Base-by-base conservation (phyloP, 257 asterid species). In the Fraxinus anomala region DNA sequence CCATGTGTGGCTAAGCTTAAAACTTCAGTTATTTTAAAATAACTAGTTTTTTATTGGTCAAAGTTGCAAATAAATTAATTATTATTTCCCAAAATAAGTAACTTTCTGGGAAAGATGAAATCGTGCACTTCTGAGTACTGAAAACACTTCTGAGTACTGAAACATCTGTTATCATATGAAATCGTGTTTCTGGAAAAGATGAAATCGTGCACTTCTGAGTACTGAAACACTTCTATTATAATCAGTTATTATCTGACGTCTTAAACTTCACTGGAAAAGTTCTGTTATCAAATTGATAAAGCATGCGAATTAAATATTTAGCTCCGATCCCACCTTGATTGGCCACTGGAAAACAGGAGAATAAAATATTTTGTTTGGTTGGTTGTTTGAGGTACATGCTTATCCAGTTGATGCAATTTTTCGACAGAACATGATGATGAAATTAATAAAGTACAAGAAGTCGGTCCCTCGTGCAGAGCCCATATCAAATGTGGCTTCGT, bases 391-490 rank as follows among this genome's bases (percentile, higher is more conserved):
- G 40, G 24, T 19, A 31, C 51, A 33, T 71, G 74, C 77, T 83
- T 34, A 56, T 75, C 6, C 72, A 36, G 63, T 21, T 61, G 36
- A 1, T 51, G 17, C 77, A 51, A 8, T 31, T 49, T 73, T 54
- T 81, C 76, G 83, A 68, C 91, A 94, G 97, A 96, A 86, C 44
- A 86, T 94, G 94, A 72, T 94, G 91, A 63, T 92, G 85, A 85
- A 83, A 76, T 80, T 93, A 78, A 61, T 92, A 51, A 82, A 77
- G 82, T 87, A 92, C 82, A 47, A 81, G 79, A 88, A 80, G 75
- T 77, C 83, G 3, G 75, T 77, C 14, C 33, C 76, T 12, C 21
- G 3, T 21, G 24, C 49, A 42, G 80, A 21, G 73, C 28, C 81
- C 4, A 75, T 24, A n/a, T 40, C 77, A 24, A 85, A 66, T 66